Conservation (phyloP, 768 basidiomycete genomes). For the Phanerodontia chrysosporium region DNA sequence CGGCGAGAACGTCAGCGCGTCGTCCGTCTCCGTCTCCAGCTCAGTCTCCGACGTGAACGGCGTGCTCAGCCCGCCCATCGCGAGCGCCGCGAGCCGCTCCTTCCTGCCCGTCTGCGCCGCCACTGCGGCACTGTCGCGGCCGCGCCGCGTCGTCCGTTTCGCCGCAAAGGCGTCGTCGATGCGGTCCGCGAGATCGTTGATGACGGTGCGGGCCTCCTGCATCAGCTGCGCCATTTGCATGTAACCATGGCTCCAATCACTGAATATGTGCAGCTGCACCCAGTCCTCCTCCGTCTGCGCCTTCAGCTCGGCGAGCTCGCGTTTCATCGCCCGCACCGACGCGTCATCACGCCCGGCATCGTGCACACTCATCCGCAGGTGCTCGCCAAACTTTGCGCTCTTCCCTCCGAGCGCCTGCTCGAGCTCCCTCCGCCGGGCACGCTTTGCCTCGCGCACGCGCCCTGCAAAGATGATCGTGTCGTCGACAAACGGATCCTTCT, state of each 20-base stretch:
- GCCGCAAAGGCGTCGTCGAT: slow-evolving; percentile 70
- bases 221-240: slow-evolving; percentile 91
- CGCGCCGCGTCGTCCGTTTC: slow-evolving; percentile 3
- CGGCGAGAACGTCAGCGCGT: slow-evolving; percentile 68
- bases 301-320: slow-evolving; percentile 56
- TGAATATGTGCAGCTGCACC: slow-evolving; percentile 91
- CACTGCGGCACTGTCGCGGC: not conserved
- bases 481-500: slow-evolving; percentile 92
- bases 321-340: slow-evolving; percentile 37
- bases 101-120: not conserved
- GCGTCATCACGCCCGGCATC: slow-evolving; percentile 25
- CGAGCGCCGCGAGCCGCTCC: not conserved
- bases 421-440: slow-evolving; percentile 71
- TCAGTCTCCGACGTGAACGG: slow-evolving; percentile 40
- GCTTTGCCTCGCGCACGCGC: slow-evolving; percentile 91
- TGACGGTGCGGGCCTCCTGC: slow-evolving; percentile 72
- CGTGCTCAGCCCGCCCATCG: slow-evolving; percentile 17
- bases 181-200: slow-evolving; percentile 87
- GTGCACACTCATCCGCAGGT: slow-evolving; percentile 51
- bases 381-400: slow-evolving; percentile 60
- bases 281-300: slow-evolving; percentile 86
- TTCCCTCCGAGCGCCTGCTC: slow-evolving; percentile 56
- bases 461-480: slow-evolving; percentile 97
- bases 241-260: slow-evolving; percentile 97
- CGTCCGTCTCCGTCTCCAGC: slow-evolving; percentile 59